phyloP scores from a whole-genome alignment of 169 alveolate species.

The Cryptosporidium ryanae region DNA sequence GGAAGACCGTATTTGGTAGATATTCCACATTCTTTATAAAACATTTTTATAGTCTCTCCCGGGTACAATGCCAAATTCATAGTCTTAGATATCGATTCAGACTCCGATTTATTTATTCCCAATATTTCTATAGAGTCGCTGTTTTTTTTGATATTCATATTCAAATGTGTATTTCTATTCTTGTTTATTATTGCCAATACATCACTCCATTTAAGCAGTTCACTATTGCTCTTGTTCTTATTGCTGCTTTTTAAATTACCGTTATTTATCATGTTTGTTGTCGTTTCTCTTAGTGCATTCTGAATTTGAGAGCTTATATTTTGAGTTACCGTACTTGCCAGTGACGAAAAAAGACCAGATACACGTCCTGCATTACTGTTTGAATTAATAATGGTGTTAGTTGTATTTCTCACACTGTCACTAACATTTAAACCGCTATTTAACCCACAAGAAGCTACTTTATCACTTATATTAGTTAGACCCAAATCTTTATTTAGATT shows the following conservation, averaged over 20 bases:
- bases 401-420: background rate
- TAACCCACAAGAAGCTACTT: background rate
- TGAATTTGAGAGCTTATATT: conserved; percentile 70
- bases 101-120: background rate
- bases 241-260: conserved; percentile 8
- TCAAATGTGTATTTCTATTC: conserved; percentile 5
- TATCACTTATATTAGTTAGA: conserved; percentile 2
- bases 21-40: conserved; percentile 52
- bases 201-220: conserved; percentile 28
- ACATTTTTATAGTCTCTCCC: conserved; percentile 26
- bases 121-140: conserved; percentile 1
- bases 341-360: conserved; percentile 62
- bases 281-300: conserved; percentile 61
- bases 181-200: conserved; percentile 3
- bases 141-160: background rate
- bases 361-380: conserved; percentile 26
- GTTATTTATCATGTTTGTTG: conserved; percentile 28
- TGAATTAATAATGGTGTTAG: background rate
- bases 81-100: conserved; percentile 28
- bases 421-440: background rate
- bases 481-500: background rate
- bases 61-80: conserved; percentile 37
- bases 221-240: background rate
- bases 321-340: conserved; percentile 72
- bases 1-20: conserved; percentile 14